Percentiles rank a stretch among this genome's conserved stretches.
These are phyloP conservation scores for Septoria linicola DNA, from an alignment of 2,329 filamentous ascomycete genomes.

Conservation along the genomic window DNA sequence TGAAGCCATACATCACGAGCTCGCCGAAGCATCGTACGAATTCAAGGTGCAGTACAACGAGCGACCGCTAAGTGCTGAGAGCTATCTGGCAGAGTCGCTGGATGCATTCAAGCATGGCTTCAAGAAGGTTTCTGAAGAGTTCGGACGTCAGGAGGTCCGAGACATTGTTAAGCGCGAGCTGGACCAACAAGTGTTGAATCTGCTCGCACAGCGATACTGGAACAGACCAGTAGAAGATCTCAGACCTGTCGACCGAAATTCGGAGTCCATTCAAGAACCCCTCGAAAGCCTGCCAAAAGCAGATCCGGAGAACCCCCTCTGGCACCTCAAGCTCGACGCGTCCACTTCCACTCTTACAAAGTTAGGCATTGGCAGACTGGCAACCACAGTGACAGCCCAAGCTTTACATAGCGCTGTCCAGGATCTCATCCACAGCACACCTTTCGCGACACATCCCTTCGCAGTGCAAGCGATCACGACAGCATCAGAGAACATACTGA, in stretches of 20 bases:
- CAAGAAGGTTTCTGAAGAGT: conserved; percentile 85
- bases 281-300: conserved; percentile 75
- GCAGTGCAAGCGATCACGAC: conserved; percentile 88
- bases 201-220: conserved; percentile 93
- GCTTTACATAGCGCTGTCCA: conserved; percentile 86
- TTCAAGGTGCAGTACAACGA: conserved; percentile 99
- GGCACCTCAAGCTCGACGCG: conserved; percentile 91
- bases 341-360: conserved; percentile 89
- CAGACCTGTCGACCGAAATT: conserved; percentile 44
- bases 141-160: conserved; percentile 85
- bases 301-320: conserved; percentile 80
- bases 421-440: conserved; percentile 72
- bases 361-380: conserved; percentile 85
- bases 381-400: conserved; percentile 85
- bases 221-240: conserved; percentile 91
- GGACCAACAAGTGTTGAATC: conserved; percentile 90
- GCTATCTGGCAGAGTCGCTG: conserved; percentile 90
- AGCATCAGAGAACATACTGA: conserved; percentile 83
- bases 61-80: conserved; percentile 88
- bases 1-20: conserved; percentile 88
- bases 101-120: conserved; percentile 98
- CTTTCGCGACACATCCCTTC: conserved; percentile 86
- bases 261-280: conserved; percentile 33
- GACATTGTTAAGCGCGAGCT: conserved; percentile 87
- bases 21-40: conserved; percentile 95